Evolutionary conservation across 179 eudicot genomes (phyloP).

Genomic region (Patellifolia procumbens): DNA sequence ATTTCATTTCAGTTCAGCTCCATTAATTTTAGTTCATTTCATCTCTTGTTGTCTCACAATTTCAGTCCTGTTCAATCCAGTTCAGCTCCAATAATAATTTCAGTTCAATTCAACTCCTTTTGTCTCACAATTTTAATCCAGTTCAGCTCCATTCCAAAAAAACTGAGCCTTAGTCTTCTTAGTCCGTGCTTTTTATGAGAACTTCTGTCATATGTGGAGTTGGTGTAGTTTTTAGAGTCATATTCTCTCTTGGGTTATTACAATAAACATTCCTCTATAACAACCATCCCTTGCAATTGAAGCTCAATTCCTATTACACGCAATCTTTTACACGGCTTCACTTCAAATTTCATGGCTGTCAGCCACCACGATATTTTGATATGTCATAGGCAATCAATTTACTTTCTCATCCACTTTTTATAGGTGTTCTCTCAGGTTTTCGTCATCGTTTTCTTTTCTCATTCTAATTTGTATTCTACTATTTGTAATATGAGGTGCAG

Average conservation of each 20-base stretch:
- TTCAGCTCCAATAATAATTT: too few relatives aligned
- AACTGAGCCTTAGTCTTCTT: too few relatives aligned
- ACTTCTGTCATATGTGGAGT: neutral
- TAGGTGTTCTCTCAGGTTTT: neutral
- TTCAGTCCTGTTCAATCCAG: too few relatives aligned
- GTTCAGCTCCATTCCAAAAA: too few relatives aligned
- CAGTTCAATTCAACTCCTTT: too few relatives aligned
- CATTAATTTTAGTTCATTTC: too few relatives aligned
- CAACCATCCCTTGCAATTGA: neutral
- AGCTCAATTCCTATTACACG: neutral
- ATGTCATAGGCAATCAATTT: neutral
- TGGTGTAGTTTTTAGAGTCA: neutral
- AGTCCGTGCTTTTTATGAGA: neutral
- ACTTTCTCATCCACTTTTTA: neutral
- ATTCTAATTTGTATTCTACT: neutral
- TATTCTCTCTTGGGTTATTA: neutral
- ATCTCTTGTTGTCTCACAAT: too few relatives aligned
- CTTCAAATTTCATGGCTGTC: neutral
- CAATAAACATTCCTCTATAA: neutral
- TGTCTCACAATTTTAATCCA: too few relatives aligned
- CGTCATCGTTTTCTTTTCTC: neutral
- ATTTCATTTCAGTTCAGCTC: too few relatives aligned
- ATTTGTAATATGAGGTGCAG: constrained; percentile 37
- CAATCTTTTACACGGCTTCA: neutral
- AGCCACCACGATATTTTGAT: neutral